Conservation (phyloP, 768 basidiomycete genomes). For the Rhizopogon vesiculosus region DNA sequence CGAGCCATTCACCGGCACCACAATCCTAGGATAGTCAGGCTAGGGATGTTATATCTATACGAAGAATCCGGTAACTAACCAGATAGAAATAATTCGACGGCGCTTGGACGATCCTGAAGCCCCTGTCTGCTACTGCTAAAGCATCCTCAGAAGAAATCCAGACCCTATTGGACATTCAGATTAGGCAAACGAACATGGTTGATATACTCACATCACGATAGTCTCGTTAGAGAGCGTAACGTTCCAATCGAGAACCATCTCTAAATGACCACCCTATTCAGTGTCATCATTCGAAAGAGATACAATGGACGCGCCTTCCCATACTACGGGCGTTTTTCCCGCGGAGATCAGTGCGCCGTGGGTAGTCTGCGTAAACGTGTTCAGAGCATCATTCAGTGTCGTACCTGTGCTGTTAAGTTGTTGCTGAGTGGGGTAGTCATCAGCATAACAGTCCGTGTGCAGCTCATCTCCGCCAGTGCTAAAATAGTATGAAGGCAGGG, state of each 20-base stretch:
- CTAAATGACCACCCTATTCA: constrained; percentile 21
- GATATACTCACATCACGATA: constrained; percentile 45
- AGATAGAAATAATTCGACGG: constrained; percentile 79
- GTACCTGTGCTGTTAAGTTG: constrained; percentile 36
- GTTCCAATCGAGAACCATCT: constrained; percentile 59
- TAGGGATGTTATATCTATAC: not conserved
- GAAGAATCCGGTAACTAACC: not conserved
- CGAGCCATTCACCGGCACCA: no score
- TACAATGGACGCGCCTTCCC: constrained; percentile 28
- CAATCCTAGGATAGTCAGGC: no score
- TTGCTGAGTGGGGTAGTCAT: constrained; percentile 53
- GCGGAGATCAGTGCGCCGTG: constrained; percentile 24
- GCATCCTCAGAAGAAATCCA: constrained; percentile 69
- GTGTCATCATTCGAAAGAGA: not conserved
- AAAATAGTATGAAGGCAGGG: constrained; percentile 52
- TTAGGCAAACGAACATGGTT: constrained; percentile 4
- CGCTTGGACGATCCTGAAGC: constrained; percentile 60
- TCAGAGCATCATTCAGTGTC: constrained; percentile 38
- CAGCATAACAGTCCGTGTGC: constrained; percentile 54
- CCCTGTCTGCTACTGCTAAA: constrained; percentile 53
- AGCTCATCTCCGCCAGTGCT: constrained; percentile 78
- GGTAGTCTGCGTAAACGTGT: constrained; percentile 29
- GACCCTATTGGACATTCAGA: constrained; percentile 36
- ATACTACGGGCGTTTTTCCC: constrained; percentile 48
- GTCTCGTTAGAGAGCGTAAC: constrained; percentile 45